These are phyloP conservation scores for Candida germanica DNA, from an alignment of 805 yeast genomes.

Conservation along the genomic window DNA sequence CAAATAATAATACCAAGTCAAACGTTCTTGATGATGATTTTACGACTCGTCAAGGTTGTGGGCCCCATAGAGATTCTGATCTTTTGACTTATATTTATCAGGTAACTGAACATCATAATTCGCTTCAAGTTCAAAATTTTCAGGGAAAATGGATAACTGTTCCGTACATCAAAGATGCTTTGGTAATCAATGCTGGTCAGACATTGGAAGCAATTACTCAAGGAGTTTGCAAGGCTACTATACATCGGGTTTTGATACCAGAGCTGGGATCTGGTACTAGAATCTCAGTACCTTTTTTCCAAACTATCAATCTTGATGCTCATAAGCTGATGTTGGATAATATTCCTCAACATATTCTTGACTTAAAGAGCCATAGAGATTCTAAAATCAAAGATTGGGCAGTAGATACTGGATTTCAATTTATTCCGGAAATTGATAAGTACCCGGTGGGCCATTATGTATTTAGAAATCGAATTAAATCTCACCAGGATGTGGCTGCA, in stretches of 20 bases:
- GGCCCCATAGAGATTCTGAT: constrained; percentile 68
- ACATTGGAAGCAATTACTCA: constrained; percentile 58
- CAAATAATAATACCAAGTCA: constrained; percentile 15
- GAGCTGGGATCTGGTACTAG: constrained; percentile 36
- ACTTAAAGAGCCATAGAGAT: constrained; percentile 35
- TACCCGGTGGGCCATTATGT: constrained; percentile 48
- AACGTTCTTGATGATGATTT: constrained; percentile 27
- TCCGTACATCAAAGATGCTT: constrained; percentile 44
- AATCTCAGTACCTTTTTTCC: constrained; percentile 48
- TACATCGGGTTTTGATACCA: constrained; percentile 52
- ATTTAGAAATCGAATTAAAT: constrained; percentile 43
- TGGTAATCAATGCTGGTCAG: constrained; percentile 60
- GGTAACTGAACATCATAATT: constrained; percentile 46
- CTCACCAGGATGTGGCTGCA: constrained; percentile 43
- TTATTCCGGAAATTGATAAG: constrained; percentile 30
- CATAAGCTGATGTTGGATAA: constrained; percentile 25
- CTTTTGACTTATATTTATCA: constrained; percentile 59
- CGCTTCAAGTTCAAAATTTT: constrained; percentile 54
- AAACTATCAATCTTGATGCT: constrained; percentile 42
- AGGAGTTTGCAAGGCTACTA: constrained; percentile 59
- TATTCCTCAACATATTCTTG: constrained; percentile 27
- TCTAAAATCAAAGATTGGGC: constrained; percentile 31
- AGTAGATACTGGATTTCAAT: constrained; percentile 39
- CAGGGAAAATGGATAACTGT: constrained; percentile 58
- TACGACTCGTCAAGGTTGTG: constrained; percentile 48